These are phyloP conservation scores for Auricularia sp. DNA, from an alignment of 768 basidiomycete species.

Conservation along the genomic window DNA sequence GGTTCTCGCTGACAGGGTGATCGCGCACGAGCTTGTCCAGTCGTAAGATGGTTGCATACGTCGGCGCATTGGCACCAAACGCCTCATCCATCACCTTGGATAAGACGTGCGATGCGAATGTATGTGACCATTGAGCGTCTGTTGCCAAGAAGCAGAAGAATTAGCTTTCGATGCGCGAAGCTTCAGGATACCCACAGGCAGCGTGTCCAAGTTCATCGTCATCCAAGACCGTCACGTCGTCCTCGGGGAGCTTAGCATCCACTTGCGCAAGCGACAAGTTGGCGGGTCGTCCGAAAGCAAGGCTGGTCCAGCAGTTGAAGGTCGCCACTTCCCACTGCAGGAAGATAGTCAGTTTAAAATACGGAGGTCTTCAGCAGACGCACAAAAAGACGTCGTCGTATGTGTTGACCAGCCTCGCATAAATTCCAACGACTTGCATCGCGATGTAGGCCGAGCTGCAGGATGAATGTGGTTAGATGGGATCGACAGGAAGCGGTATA, in stretches of 20 bases:
- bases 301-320: background rate
- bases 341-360: too few relatives aligned
- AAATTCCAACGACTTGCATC: background rate
- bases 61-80: constrained; percentile 57
- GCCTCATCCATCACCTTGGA: constrained; percentile 60
- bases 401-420: background rate
- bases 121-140: constrained; percentile 64
- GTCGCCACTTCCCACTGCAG: background rate
- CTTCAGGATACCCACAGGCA: too few relatives aligned
- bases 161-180: too few relatives aligned
- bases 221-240: constrained; percentile 26
- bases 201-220: too few relatives aligned
- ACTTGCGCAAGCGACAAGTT: constrained; percentile 55
- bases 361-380: background rate
- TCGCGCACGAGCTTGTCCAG: constrained; percentile 26
- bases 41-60: constrained; percentile 54
- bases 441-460: background rate
- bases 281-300: constrained; percentile 45
- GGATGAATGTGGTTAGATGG: background rate
- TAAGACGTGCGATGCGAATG: constrained; percentile 55
- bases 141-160: background rate
- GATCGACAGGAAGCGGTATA: too few relatives aligned
- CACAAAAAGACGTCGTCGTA: background rate
- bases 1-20: background rate
- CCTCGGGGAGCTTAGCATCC: constrained; percentile 54